These are phyloP conservation scores for Alternaria metachromatica DNA, from an alignment of 2,329 filamentous ascomycete genomes.

Conservation along the genomic window DNA sequence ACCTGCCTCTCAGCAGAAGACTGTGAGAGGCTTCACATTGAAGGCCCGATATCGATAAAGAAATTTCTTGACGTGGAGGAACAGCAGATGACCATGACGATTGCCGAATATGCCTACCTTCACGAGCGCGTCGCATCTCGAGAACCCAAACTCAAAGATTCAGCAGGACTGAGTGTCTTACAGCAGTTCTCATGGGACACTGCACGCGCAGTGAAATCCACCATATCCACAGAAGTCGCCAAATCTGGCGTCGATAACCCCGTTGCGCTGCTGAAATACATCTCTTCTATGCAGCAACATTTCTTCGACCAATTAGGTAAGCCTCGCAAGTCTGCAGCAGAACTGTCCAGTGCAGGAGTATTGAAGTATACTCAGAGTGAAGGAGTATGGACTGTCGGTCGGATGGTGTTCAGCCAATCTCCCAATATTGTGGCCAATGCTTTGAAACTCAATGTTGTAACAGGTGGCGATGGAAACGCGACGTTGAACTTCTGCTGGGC, in stretches of 20 bases:
- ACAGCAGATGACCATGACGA: constrained; percentile 41
- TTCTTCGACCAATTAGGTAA: constrained; percentile 50
- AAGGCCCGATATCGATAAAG: constrained; percentile 49
- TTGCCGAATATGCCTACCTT: constrained; percentile 17
- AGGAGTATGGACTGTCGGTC: constrained; percentile 40
- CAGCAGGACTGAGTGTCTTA: not conserved
- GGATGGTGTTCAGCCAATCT: constrained; percentile 56
- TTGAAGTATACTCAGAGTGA: constrained; percentile 22
- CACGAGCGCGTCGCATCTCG: constrained; percentile 11
- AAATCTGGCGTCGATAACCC: constrained; percentile 40
- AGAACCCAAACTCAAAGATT: not conserved
- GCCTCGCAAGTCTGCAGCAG: constrained; percentile 48
- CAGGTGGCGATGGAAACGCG: constrained; percentile 55
- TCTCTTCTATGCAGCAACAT: constrained; percentile 49
- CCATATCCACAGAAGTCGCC: constrained; percentile 19
- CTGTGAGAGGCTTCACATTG: constrained; percentile 41
- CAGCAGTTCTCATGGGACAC: constrained; percentile 29
- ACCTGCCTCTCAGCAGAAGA: constrained; percentile 30
- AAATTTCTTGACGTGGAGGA: constrained; percentile 39
- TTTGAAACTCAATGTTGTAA: constrained; percentile 50
- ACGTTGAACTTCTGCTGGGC: constrained; percentile 52
- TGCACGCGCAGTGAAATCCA: constrained; percentile 21
- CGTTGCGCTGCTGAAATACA: constrained; percentile 50
- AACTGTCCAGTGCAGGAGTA: constrained; percentile 57
- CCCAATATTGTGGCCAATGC: constrained; percentile 48